phyloP scores from a whole-genome alignment of 768 basidiomycete genomes.

The Naganishia onofrii region DNA sequence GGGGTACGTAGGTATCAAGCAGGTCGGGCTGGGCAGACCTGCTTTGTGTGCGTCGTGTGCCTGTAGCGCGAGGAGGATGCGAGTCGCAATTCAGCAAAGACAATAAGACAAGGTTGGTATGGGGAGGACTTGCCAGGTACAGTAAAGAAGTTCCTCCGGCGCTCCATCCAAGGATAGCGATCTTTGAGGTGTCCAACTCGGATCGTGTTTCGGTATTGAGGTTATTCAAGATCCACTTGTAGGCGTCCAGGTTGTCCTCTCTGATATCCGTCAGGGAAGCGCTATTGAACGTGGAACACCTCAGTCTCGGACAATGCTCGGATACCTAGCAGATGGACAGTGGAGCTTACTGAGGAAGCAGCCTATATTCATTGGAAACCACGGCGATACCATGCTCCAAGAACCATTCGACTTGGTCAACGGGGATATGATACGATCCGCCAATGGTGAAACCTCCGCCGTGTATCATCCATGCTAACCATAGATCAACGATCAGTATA shows the following conservation, averaged over 20 bases:
- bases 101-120: no score
- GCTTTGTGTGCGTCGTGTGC: conserved; percentile 6
- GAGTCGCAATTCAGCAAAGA: no score
- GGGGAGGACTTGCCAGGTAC: conserved; percentile 27
- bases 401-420: conserved; percentile 31
- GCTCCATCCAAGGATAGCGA: conserved; percentile 27
- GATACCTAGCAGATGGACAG: not conserved
- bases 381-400: conserved; percentile 28
- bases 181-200: not conserved
- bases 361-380: conserved; percentile 30
- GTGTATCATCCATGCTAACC: conserved; percentile 29
- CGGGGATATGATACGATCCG: conserved; percentile 21
- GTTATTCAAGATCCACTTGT: conserved; percentile 23
- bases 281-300: no score
- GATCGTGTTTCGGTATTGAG: not conserved
- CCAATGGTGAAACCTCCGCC: conserved; percentile 31
- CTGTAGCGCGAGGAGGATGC: conserved; percentile 30
- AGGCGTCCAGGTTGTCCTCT: conserved; percentile 32
- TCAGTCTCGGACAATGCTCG: no score
- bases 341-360: conserved; percentile 30
- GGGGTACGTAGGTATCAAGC: conserved; percentile 3
- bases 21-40: not conserved
- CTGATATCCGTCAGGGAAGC: conserved; percentile 21
- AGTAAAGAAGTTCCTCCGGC: conserved; percentile 29
- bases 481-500: not conserved